Conservation (phyloP, 1,284 basidiomycete species). For the Sanghuangporus weigelae region DNA sequence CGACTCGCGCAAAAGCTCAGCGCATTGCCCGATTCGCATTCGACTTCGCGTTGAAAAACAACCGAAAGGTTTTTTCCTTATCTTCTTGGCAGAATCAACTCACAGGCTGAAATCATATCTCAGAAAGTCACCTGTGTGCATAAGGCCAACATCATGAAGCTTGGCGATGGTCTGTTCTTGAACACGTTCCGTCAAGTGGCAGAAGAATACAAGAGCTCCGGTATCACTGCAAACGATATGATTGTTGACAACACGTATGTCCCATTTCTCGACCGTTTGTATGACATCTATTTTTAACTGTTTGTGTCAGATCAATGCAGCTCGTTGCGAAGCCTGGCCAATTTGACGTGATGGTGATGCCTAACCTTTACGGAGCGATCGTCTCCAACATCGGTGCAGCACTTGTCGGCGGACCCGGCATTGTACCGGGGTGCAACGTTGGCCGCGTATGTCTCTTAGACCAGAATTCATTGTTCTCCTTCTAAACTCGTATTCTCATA, state of each 20-base stretch:
- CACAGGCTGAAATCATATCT: background rate
- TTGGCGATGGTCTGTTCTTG: constrained; percentile 98
- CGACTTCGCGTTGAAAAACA: constrained; percentile 98
- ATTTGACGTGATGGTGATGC: constrained; percentile 99
- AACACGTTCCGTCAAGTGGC: constrained; percentile 97
- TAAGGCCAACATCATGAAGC: constrained; percentile 99
- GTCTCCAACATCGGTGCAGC: constrained; percentile 98
- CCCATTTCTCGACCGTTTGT: background rate
- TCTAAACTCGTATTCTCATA: constrained; percentile 12
- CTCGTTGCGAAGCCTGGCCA: constrained; percentile 92
- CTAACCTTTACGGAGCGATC: constrained; percentile 94
- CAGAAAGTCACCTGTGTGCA: constrained; percentile 99
- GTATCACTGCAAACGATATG: constrained; percentile 96
- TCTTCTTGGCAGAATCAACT: background rate
- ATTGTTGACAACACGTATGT: constrained; percentile 96
- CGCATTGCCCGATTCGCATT: constrained; percentile 97
- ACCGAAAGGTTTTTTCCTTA: constrained; percentile 70
- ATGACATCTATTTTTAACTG: constrained; percentile 7
- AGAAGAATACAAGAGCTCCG: constrained; percentile 91
- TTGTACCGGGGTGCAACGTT: constrained; percentile 98
- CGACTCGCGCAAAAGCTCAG: constrained; percentile 93
- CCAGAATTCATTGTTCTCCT: constrained; percentile 5
- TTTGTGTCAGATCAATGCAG: constrained; percentile 81
- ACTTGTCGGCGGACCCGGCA: constrained; percentile 95
- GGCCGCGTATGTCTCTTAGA: constrained; percentile 63